A percentile compares a stretch with the other conserved stretches of the same genome.
These are phyloP conservation scores for Arctium minus DNA, from an alignment of 129 eudicot genomes.

Conservation along the genomic window DNA sequence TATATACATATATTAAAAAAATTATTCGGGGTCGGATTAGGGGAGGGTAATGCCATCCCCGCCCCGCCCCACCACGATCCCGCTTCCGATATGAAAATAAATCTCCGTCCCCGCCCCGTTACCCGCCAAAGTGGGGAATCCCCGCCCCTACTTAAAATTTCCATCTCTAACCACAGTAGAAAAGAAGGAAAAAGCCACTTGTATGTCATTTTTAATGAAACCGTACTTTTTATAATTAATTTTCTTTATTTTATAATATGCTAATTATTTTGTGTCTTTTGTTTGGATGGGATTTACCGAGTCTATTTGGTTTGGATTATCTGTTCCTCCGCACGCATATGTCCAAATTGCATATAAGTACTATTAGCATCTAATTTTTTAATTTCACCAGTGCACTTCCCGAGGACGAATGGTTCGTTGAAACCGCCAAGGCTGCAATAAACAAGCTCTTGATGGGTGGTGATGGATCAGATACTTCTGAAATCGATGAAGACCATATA, in stretches of 20 bases:
- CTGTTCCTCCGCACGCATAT: not conserved
- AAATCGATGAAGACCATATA: constrained; percentile 72
- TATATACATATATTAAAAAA: too few relatives aligned
- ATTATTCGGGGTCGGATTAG: too few relatives aligned
- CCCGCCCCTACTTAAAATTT: too few relatives aligned
- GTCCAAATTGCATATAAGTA: not conserved
- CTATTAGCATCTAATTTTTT: not conserved
- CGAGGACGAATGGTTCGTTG: constrained; percentile 95
- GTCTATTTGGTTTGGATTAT: not conserved
- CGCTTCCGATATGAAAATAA: too few relatives aligned
- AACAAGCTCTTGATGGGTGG: constrained; percentile 77
- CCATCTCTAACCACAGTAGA: too few relatives aligned
- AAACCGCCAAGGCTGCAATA: constrained; percentile 92
- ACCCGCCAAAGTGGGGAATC: too few relatives aligned
- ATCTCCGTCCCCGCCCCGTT: too few relatives aligned
- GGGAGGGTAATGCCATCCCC: too few relatives aligned
- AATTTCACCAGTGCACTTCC: constrained; percentile 57
- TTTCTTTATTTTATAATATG: not conserved
- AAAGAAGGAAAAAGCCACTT: not conserved
- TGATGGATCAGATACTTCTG: constrained; percentile 74
- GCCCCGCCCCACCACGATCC: too few relatives aligned
- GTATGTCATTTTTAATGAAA: not conserved
- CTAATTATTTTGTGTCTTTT: not conserved
- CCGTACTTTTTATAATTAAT: not conserved
- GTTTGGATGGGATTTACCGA: not conserved